Base-by-base conservation (phyloP, 1,284 basidiomycete species). In the Erythrobasidium hasegawianum region DNA sequence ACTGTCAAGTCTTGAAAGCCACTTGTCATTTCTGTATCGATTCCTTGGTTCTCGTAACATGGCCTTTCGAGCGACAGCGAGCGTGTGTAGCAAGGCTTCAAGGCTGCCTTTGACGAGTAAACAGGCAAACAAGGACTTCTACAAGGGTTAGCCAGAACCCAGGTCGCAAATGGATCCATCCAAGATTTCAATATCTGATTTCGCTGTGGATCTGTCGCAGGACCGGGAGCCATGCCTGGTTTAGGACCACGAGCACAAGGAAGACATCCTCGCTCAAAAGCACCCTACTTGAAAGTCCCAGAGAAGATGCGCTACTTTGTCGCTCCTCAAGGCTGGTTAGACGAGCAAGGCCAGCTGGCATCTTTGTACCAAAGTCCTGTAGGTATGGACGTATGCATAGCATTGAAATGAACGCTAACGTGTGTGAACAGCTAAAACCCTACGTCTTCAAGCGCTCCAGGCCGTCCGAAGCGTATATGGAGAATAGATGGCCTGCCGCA, bases 41-140 rank as follows among this genome's bases (percentile, higher is more conserved):
- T 33, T 33, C 33, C 33, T 33, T 4, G 11, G 5, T 33, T 33
- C n/a, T n/a, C 10, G 4, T 7, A 57, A 8, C 38, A 67, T 67
- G 64, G 64, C 64, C 87, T 83, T 85, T 73, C 82, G 68, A 38
- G 38, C 87, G 3, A 87, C 88, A 26, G 75, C 83, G 16, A 82
- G 80, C 27, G 80, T 85, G 68, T 79, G 86, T 5, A 87, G 86
- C 38, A 89, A 89, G 50, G 91, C 91, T 26, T 89, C 87, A 1
- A 81, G 92, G 62, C 80, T 85, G 26, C 83, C 90, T 3, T 81
- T 95, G 55, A 91, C 87, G 0, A 81, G 88, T 0, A 95, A 95
- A 77, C 80, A 86, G 57, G 92, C 84, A 18, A 94, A 93, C 80
- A 95, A 94, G 74, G 90, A 95, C 77, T 95, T 83, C 76, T 95